Base-by-base conservation (phyloP, 108 stramenopile species). In the Conticribra guillardii region DNA sequence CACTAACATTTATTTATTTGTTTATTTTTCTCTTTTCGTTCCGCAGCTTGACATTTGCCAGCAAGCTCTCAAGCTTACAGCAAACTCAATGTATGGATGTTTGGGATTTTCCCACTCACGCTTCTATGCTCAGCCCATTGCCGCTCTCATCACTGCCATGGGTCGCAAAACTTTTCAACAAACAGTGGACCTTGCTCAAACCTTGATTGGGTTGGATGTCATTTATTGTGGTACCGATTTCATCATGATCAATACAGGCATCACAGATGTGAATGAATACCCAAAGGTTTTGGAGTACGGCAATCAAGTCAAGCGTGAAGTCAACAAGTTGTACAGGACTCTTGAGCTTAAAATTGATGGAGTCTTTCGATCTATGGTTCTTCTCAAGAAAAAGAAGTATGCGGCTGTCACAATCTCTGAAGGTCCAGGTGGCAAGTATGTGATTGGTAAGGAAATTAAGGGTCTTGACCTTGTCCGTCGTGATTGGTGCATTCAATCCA, bases 81-180 rank as follows among this genome's bases (percentile, higher is more conserved):
- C 99, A 67, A 99, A 99, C 92, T 97, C 96, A 15, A 99, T 99
- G 99, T 99, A 99, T 72, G 99, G 99, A 37, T 99, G 99, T 73
- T 88, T 99, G 23, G 99, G 98, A 27, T 99, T 99, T 79, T 87
- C 93, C 28, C 77, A 92, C 72, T 96, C 95, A 46, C 88, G 99
- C 5, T 99, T 99, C 81, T 99, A 85, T 67, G 99, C 99, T 30
- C 91, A 97, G 69, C 98, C 99, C 22, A 96, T 99, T 63, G 99
- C 99, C 24, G 99, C 99, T 11, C 83, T 99, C 31, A 90, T 99
- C 49, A 99, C 99, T 54, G 85, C 97, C 51, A 92, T 96, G 96
- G 99, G 99, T 32, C 93, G 99, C 46, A 96, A 98, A 64, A 97
- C 97, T 27, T 92, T 99, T 21, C 97, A 99, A 82, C 60, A 90